Conservation (phyloP, 768 basidiomycete genomes). For the Tylopilus balloui region DNA sequence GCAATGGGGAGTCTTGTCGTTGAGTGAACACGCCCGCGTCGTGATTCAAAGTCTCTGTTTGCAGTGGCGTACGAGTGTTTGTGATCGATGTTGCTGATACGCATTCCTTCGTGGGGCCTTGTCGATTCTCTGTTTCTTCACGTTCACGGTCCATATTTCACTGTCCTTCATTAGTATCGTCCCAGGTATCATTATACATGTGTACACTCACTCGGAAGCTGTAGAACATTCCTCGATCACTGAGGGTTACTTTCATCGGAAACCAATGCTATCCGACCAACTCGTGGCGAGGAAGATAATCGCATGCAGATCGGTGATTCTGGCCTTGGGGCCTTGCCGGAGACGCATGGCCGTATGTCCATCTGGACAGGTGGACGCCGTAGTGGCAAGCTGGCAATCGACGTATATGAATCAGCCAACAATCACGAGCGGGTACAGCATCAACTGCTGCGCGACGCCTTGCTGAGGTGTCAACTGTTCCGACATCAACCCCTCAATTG, state of each 20-base stretch:
- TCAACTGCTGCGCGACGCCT: not conserved
- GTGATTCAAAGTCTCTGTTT: constrained; percentile 12
- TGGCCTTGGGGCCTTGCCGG: constrained; percentile 17
- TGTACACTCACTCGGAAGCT: constrained; percentile 15
- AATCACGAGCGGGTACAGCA: not conserved
- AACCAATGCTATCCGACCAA: constrained; percentile 8
- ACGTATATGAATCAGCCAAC: constrained; percentile 20
- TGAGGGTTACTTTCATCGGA: not conserved
- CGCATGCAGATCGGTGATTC: constrained; percentile 5
- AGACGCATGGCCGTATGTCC: constrained; percentile 17
- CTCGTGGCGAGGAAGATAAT: constrained; percentile 12
- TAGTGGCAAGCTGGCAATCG: constrained; percentile 19
- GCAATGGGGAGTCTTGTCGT: constrained; percentile 74
- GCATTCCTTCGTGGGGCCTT: constrained; percentile 16
- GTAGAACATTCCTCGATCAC: too few species aligned
- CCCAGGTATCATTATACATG: constrained; percentile 24
- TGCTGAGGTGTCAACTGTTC: constrained; percentile 14
- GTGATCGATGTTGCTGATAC: constrained; percentile 21
- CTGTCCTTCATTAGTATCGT: constrained; percentile 27
- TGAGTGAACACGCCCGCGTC: constrained; percentile 44
- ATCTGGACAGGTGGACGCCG: constrained; percentile 18
- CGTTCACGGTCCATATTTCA: constrained; percentile 20
- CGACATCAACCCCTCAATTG: constrained; percentile 6
- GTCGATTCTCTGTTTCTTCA: constrained; percentile 13
- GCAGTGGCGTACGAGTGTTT: constrained; percentile 17